Conservation (phyloP, 305 asterid genomes). For the Fraxinus sp. region DNA sequence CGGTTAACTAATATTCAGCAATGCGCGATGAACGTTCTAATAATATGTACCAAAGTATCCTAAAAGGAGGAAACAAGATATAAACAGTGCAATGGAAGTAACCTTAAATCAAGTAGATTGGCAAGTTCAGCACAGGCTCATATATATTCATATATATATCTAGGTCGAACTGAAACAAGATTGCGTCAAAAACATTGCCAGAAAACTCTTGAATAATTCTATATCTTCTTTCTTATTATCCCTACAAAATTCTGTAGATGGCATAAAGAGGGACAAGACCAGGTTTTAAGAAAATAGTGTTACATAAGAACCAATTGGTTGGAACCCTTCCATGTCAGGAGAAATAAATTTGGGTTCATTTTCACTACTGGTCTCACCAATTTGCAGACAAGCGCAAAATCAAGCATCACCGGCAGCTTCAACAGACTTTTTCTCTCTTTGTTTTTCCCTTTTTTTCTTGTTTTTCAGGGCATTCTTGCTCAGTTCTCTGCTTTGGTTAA, state of each 20-base stretch:
- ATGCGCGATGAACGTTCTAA: not conserved
- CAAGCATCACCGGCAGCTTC: conserved; percentile 48
- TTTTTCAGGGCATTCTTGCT: conserved; percentile 82
- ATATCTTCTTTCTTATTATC: not conserved
- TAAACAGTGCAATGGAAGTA: not conserved
- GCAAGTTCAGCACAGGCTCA: not conserved
- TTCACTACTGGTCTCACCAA: not conserved
- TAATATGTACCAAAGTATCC: not conserved
- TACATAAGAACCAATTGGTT: not conserved
- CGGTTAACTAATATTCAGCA: not conserved
- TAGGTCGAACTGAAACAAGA: not conserved
- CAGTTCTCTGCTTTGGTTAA: conserved; percentile 51
- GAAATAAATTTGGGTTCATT: not conserved
- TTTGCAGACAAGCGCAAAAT: not conserved
- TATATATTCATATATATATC: not conserved
- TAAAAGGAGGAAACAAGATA: not conserved
- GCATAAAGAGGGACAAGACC: not conserved
- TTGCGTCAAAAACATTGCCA: not conserved
- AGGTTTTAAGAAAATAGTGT: not conserved
- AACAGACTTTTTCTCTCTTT: conserved; percentile 74
- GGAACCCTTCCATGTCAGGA: not conserved
- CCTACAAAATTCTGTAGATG: not conserved
- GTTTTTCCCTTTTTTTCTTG: conserved; percentile 90
- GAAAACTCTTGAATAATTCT: not conserved
- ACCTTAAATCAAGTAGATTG: not conserved